A percentile compares a stretch with the other conserved stretches of the same genome.
phyloP scores from a whole-genome alignment of 2,329 filamentous ascomycete genomes.

The Hymenoscyphus fructigenus region DNA sequence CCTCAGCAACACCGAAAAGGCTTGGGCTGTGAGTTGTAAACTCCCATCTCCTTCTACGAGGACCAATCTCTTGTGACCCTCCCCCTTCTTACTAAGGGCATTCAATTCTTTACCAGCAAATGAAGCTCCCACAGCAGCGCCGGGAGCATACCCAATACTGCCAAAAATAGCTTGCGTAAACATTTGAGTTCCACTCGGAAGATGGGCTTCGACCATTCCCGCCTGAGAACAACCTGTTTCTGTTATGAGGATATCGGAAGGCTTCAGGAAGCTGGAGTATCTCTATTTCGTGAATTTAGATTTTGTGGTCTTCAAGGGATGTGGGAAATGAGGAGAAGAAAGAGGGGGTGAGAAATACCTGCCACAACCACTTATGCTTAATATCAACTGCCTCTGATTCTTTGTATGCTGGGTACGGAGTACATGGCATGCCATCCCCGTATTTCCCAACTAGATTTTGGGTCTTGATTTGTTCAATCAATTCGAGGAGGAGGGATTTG shows the following conservation, averaged over 20 bases:
- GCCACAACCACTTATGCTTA: constrained; percentile 4
- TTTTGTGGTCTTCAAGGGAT: too few species aligned
- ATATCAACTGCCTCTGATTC: constrained; percentile 15
- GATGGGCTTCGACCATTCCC: constrained; percentile 47
- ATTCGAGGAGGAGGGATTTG: not conserved
- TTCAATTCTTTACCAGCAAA: constrained; percentile 43
- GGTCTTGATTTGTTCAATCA: not conserved
- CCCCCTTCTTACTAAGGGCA: not conserved
- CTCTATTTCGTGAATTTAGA: not conserved
- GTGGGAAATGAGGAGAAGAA: not conserved
- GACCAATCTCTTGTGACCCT: constrained; percentile 43
- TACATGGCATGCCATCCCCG: not conserved
- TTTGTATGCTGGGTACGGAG: constrained; percentile 13
- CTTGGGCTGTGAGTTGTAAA: constrained; percentile 64
- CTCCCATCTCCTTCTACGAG: constrained; percentile 63
- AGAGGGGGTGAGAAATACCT: not conserved
- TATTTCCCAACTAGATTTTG: not conserved
- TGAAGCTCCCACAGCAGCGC: constrained; percentile 53
- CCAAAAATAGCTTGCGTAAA: constrained; percentile 57
- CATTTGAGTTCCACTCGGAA: constrained; percentile 26
- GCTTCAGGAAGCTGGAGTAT: constrained; percentile 45
- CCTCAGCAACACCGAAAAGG: constrained; percentile 61
- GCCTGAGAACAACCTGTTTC: constrained; percentile 58
- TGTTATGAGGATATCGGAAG: constrained; percentile 54
- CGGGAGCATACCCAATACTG: constrained; percentile 60